Conservation (phyloP, 257 asterid species). For the Solanum chilense region DNA sequence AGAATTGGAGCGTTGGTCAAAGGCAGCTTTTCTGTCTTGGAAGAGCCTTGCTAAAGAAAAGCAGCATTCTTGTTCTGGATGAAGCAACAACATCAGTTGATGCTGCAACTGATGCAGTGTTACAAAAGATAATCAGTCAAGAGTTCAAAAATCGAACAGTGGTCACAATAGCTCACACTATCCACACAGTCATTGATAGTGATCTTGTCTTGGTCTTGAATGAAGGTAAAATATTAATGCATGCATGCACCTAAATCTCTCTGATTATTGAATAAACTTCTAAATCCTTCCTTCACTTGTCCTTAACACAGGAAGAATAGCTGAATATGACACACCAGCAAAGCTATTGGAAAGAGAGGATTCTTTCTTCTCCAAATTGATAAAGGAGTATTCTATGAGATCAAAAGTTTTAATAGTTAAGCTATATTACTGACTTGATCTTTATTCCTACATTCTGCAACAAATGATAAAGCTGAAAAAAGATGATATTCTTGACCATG, state of each 20-base stretch:
- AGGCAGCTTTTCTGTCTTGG: conserved; percentile 93
- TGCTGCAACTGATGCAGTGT: conserved; percentile 81
- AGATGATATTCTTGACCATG: not conserved
- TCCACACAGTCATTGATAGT: conserved; percentile 94
- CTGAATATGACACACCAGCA: conserved; percentile 62
- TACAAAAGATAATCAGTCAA: conserved; percentile 61
- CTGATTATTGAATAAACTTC: not conserved
- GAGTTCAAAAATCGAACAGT: conserved; percentile 72
- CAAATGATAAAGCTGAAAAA: not conserved
- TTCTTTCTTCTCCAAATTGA: conserved; percentile 85
- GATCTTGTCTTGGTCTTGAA: conserved; percentile 84
- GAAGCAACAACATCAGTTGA: conserved; percentile 98
- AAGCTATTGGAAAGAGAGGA: conserved; percentile 80
- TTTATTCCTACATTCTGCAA: not conserved
- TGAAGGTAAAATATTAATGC: conserved; percentile 50
- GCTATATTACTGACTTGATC: conserved; percentile 26
- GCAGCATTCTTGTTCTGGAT: conserved; percentile 78
- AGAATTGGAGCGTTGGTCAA: conserved; percentile 97
- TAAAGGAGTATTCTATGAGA: conserved; percentile 82
- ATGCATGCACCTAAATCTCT: not conserved
- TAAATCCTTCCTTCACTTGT: not conserved
- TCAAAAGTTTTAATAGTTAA: conserved; percentile 42
- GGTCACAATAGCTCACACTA: conserved; percentile 94
- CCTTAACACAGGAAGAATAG: too few relatives aligned
- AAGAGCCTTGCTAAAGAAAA: conserved; percentile 82